Percentiles rank a stretch among this genome's conserved stretches.
These are phyloP conservation scores for Leishmania tropica DNA, from an alignment of 208 protist genomes.

Conservation along the genomic window DNA sequence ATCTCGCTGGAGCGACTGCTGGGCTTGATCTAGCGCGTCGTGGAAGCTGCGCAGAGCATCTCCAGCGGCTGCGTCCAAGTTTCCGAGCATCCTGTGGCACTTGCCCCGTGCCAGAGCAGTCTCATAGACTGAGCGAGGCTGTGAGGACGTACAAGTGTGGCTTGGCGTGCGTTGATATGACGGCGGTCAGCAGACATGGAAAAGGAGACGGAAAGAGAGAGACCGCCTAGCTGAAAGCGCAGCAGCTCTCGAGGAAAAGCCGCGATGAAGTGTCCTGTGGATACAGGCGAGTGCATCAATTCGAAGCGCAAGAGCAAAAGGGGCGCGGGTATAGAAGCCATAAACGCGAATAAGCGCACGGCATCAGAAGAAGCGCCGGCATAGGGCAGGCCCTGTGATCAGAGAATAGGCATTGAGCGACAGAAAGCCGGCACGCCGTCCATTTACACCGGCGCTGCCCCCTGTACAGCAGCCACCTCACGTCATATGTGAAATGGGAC, in stretches of 20 bases:
- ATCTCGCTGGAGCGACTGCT: constrained; percentile 44
- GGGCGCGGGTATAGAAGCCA: background rate
- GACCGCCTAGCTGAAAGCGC: background rate
- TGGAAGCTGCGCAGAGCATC: constrained; percentile 50
- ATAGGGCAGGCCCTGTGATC: background rate
- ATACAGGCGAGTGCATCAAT: background rate
- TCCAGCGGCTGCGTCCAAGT: constrained; percentile 34
- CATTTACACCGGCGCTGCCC: background rate
- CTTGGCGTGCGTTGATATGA: background rate
- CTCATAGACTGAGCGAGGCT: background rate
- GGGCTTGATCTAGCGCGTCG: constrained; percentile 39
- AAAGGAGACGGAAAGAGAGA: background rate
- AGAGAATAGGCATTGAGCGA: background rate
- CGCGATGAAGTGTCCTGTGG: background rate
- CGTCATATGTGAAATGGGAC: background rate
- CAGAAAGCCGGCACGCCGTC: background rate
- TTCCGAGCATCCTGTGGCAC: constrained; percentile 31
- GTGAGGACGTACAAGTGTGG: background rate
- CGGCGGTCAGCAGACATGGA: background rate
- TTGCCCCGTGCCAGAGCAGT: background rate
- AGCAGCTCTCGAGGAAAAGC: background rate
- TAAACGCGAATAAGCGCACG: background rate
- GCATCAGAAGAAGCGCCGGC: background rate
- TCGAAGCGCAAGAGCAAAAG: background rate
- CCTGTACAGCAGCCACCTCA: background rate